phyloP scores from a whole-genome alignment of 2,329 filamentous ascomycete genomes.

The Trichoderma sp. region DNA sequence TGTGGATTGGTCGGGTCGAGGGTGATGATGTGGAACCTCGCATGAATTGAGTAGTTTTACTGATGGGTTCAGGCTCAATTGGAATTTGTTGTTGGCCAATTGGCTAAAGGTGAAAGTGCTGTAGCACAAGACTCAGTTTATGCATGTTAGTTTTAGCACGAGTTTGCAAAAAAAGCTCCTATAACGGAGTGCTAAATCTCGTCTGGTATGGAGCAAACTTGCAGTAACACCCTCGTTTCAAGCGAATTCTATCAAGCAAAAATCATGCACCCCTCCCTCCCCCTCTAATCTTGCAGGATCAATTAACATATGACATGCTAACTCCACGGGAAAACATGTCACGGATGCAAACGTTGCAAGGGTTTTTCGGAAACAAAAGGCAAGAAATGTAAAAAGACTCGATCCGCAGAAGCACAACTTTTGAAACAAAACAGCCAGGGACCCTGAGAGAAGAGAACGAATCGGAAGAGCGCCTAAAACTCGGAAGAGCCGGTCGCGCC shows the following conservation, averaged over 20 bases:
- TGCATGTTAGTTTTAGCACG: background rate
- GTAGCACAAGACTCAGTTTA: conserved; percentile 6
- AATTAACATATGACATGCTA: conserved; percentile 17
- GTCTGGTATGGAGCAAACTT: background rate
- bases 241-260: background rate
- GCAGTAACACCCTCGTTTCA: conserved; percentile 5
- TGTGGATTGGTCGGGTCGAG: background rate
- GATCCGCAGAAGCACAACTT: background rate
- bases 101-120: background rate
- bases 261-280: background rate
- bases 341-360: background rate
- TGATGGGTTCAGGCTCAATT: background rate
- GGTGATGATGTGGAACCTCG: background rate
- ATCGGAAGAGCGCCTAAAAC: conserved; percentile 10
- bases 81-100: background rate
- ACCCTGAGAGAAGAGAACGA: background rate
- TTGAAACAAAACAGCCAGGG: conserved; percentile 19
- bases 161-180: background rate
- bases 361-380: conserved; percentile 1
- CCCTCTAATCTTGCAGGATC: background rate
- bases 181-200: background rate
- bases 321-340: conserved; percentile 4
- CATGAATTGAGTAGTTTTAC: background rate
- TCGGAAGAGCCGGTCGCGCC: conserved; percentile 24
- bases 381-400: background rate